Evolutionary conservation across 352 stramenopile genomes (phyloP).

Genomic region (Phytopythium mirpurense): DNA sequence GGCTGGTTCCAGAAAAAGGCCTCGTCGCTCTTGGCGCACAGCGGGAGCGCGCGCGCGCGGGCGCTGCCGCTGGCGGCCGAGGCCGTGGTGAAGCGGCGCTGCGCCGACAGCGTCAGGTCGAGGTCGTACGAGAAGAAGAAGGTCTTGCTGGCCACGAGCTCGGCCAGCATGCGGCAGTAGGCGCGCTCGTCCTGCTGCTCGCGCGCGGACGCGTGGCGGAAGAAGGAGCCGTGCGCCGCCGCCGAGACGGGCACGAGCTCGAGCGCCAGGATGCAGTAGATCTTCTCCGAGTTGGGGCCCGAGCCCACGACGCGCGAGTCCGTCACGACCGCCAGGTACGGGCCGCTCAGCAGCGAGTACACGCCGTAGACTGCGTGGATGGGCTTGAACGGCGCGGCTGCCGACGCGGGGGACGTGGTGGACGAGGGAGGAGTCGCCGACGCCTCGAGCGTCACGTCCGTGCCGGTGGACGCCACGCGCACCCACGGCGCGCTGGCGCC

Average conservation of each 20-base stretch:
- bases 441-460: slow-evolving; percentile 37
- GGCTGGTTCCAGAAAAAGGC: slow-evolving; percentile 94
- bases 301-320: slow-evolving; percentile 58
- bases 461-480: slow-evolving; percentile 25
- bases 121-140: slow-evolving; percentile 76
- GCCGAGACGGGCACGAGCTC: slow-evolving; percentile 47
- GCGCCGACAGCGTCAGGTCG: slow-evolving; percentile 55
- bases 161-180: slow-evolving; percentile 57
- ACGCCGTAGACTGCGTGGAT: slow-evolving; percentile 60
- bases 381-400: slow-evolving; percentile 21
- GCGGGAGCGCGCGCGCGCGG: slow-evolving; percentile 19
- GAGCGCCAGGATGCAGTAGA: slow-evolving; percentile 51
- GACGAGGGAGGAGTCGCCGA: slow-evolving; percentile 23
- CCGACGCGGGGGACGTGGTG: slow-evolving; percentile 4
- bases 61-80: slow-evolving; percentile 8
- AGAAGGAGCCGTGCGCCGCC: slow-evolving; percentile 40
- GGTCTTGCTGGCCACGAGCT: slow-evolving; percentile 35
- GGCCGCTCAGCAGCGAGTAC: slow-evolving; percentile 54
- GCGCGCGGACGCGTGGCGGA: slow-evolving; percentile 44
- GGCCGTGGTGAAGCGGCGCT: slow-evolving; percentile 26
- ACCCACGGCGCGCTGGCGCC: slow-evolving; percentile 56
- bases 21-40: slow-evolving; percentile 66
- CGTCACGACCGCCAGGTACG: slow-evolving; percentile 50
- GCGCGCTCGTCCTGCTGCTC: slow-evolving; percentile 48
- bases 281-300: slow-evolving; percentile 47